Percentiles rank a stretch among this genome's conserved stretches.
Evolutionary conservation across 2,329 filamentous ascomycete genomes (phyloP).

Genomic region (Curvularia lunata): DNA sequence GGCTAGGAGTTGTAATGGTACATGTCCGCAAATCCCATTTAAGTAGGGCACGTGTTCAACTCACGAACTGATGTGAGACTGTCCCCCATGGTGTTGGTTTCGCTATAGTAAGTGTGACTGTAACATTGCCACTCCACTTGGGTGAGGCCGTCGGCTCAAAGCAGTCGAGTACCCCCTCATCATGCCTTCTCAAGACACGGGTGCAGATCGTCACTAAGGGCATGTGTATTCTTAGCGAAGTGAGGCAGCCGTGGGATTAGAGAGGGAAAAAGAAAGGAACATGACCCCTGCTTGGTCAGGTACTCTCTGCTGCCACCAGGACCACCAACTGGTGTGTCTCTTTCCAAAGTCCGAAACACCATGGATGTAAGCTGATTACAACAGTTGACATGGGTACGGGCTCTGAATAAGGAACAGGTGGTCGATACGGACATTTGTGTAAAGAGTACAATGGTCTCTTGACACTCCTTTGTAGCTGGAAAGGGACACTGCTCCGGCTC

Average conservation of each 20-base stretch:
- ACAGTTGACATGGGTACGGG: neutral
- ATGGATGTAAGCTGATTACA: conserved; percentile 4
- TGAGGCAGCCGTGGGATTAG: neutral
- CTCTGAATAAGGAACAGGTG: neutral
- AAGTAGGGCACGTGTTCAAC: neutral
- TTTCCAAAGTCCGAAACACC: neutral
- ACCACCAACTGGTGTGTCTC: neutral
- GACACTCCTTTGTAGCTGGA: neutral
- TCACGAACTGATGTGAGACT: neutral
- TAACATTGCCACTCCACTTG: conserved; percentile 2
- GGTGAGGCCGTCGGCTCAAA: neutral
- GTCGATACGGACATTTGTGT: neutral
- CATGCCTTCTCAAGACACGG: neutral
- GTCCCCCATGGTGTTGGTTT: neutral
- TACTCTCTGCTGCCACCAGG: neutral
- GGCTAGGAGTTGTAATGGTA: neutral
- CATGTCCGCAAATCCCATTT: neutral
- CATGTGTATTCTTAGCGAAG: neutral
- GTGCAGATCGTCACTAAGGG: neutral
- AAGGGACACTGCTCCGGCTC: neutral
- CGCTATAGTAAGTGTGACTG: conserved; percentile 1
- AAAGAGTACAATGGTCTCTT: neutral
- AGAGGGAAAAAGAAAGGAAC: neutral
- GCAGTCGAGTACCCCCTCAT: neutral
- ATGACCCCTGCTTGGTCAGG: neutral